Evolutionary conservation across 129 eudicot genomes (phyloP).

Genomic region (Flaveria robusta): DNA sequence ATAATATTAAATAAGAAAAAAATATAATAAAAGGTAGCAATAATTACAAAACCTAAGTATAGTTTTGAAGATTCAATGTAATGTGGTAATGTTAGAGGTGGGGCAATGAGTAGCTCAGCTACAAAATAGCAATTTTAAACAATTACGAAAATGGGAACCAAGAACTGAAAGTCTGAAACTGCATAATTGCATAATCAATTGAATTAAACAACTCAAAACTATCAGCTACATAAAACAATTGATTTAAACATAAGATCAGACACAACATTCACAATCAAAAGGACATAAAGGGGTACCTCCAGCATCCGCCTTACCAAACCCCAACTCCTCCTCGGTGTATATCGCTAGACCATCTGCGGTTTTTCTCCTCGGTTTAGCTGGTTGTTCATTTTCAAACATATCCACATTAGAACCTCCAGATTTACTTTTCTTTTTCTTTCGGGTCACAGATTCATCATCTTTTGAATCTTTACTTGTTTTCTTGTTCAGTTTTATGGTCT

Average conservation of each 20-base stretch:
- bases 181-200: constrained; percentile 2
- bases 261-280: constrained; percentile 89
- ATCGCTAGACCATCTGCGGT: constrained; percentile 68
- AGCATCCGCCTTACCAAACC: constrained; percentile 59
- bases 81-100: background rate
- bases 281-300: constrained; percentile 84
- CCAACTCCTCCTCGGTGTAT: constrained; percentile 82
- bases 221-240: background rate
- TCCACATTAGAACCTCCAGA: constrained; percentile 42
- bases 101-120: background rate
- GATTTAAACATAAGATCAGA: constrained; percentile 31
- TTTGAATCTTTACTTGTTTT: constrained; percentile 31
- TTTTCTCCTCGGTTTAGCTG: constrained; percentile 51
- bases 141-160: background rate
- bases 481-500: constrained; percentile 40
- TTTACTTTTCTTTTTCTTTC: constrained; percentile 21
- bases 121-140: background rate
- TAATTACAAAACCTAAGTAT: too few species aligned
- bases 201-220: constrained; percentile 15
- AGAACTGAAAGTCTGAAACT: background rate
- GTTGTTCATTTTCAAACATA: constrained; percentile 35
- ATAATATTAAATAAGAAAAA: too few species aligned
- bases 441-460: constrained; percentile 17
- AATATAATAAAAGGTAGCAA: too few species aligned
- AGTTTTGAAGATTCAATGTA: too few species aligned